Conservation (phyloP, 768 basidiomycete genomes). For the Tylopilus vinaceipallidus region DNA sequence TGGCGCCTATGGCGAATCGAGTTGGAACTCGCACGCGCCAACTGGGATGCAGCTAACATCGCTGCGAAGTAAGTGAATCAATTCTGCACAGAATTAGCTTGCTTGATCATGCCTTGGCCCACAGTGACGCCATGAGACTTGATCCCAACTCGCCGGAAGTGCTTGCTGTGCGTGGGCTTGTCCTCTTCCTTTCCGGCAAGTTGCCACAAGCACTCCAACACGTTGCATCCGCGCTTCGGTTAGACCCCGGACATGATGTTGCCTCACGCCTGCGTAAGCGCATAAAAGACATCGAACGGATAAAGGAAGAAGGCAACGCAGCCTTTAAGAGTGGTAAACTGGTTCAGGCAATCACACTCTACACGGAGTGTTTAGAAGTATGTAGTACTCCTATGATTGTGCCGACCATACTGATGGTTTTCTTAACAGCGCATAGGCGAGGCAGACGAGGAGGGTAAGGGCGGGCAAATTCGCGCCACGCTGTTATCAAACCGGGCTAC, state of each 20-base stretch:
- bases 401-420: neutral
- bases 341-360: conserved; percentile 64
- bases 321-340: conserved; percentile 65
- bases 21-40: conserved; percentile 67
- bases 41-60: conserved; percentile 69
- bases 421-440: conserved; percentile 60
- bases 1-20: conserved; percentile 83
- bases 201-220: conserved; percentile 73
- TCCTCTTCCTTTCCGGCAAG: conserved; percentile 72
- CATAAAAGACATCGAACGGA: conserved; percentile 76
- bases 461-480: conserved; percentile 78
- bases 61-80: conserved; percentile 65
- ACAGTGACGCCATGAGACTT: conserved; percentile 71
- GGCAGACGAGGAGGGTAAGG: conserved; percentile 67
- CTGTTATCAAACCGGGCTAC: conserved; percentile 84
- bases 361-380: conserved; percentile 71
- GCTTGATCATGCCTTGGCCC: neutral
- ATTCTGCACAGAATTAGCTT: no score
- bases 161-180: conserved; percentile 72
- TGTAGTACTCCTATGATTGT: conserved; percentile 11
- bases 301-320: conserved; percentile 83
- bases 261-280: conserved; percentile 73
- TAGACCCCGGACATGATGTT: conserved; percentile 73
- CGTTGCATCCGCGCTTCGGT: conserved; percentile 63
- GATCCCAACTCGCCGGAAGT: conserved; percentile 77